Conservation (phyloP, 768 basidiomycete genomes). For the Mycena rosella region DNA sequence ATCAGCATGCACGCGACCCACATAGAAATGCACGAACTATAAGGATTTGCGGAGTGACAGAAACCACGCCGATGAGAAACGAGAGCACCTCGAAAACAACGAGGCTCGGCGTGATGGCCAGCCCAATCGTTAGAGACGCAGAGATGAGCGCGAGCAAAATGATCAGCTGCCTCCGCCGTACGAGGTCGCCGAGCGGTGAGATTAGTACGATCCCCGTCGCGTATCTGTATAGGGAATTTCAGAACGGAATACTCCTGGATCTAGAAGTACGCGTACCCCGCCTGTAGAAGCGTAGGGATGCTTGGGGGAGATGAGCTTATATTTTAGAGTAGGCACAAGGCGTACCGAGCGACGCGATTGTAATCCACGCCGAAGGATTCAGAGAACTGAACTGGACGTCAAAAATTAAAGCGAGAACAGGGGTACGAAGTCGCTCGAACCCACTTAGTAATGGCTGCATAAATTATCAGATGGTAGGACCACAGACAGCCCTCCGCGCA, state of each 20-base stretch:
- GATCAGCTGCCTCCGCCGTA: constrained; percentile 79
- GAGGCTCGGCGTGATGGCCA: constrained; percentile 72
- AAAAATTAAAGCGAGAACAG: neutral
- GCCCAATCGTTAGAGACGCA: constrained; percentile 74
- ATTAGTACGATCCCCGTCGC: constrained; percentile 80
- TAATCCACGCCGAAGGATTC: constrained; percentile 50
- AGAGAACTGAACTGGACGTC: constrained; percentile 55
- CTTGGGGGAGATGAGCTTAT: constrained; percentile 25
- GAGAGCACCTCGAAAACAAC: constrained; percentile 74
- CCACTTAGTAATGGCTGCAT: constrained; percentile 72
- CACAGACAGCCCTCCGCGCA: neutral
- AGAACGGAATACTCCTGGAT: neutral
- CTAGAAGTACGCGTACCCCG: constrained; percentile 58
- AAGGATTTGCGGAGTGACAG: constrained; percentile 85
- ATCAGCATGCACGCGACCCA: neutral
- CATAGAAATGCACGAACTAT: constrained; percentile 49
- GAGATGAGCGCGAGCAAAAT: constrained; percentile 68
- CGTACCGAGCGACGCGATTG: constrained; percentile 41
- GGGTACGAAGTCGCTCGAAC: constrained; percentile 38
- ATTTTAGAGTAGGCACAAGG: neutral
- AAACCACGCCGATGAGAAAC: constrained; percentile 77
- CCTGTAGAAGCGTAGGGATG: constrained; percentile 68
- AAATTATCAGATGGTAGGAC: neutral
- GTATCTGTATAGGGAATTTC: constrained; percentile 59
- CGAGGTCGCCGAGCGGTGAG: constrained; percentile 86